Evolutionary conservation across 2,329 filamentous ascomycete genomes (phyloP).

Genomic region (Cercospora sp.): DNA sequence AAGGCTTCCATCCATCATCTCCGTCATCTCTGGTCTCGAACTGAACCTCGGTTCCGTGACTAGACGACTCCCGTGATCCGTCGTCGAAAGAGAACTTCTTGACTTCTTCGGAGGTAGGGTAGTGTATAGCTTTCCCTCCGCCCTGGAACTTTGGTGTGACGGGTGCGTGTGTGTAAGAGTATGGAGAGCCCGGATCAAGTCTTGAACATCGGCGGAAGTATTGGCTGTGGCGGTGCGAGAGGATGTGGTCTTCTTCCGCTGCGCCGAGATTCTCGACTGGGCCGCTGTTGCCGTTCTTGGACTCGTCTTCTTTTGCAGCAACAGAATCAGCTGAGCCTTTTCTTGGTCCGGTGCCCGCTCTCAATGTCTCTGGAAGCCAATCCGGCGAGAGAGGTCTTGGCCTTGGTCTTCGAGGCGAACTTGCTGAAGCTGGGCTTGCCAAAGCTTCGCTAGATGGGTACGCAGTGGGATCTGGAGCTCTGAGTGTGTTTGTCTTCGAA

Average conservation of each 20-base stretch:
- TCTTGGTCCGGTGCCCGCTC: not conserved
- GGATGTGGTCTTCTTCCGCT: not conserved
- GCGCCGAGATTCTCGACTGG: not conserved
- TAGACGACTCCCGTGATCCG: not conserved
- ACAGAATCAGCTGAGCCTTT: not conserved
- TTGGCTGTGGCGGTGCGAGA: not conserved
- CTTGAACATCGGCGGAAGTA: not conserved
- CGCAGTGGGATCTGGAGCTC: not conserved
- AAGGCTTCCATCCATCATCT: slow-evolving; percentile 19
- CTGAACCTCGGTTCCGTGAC: not conserved
- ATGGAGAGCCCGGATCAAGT: not conserved
- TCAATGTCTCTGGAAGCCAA: slow-evolving; percentile 7
- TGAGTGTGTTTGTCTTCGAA: not conserved
- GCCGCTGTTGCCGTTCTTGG: not conserved
- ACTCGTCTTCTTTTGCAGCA: not conserved
- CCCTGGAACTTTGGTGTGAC: not conserved
- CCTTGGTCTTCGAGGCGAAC: not conserved
- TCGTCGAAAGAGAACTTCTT: not conserved
- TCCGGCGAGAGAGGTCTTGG: slow-evolving; percentile 2
- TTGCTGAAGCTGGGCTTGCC: not conserved
- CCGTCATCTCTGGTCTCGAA: not conserved
- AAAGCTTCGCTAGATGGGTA: not conserved
- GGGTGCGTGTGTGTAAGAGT: not conserved
- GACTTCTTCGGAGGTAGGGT: not conserved
- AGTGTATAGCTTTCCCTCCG: not conserved